Evolutionary conservation across 2,329 filamentous ascomycete species (phyloP).

Genomic region (Nemania abortiva): DNA sequence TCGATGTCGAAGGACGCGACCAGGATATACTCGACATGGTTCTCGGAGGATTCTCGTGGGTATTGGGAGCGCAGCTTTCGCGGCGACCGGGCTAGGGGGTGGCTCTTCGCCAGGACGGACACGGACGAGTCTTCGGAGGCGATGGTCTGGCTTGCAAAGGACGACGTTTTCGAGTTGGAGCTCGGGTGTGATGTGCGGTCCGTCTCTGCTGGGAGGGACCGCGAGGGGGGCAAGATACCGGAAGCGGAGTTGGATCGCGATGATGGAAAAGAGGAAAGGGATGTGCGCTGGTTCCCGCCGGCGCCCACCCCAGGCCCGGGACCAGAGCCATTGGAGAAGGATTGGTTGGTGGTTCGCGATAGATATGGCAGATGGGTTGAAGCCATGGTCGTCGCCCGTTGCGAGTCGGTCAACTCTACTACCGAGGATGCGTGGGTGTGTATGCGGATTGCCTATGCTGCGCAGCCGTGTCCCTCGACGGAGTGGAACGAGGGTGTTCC

Average conservation of each 20-base stretch:
- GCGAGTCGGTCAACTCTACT: not conserved
- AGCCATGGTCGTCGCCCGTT: slow-evolving; percentile 18
- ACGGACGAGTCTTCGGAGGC: slow-evolving; percentile 72
- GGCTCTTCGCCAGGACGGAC: slow-evolving; percentile 62
- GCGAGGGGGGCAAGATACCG: slow-evolving; percentile 66
- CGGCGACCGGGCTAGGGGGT: slow-evolving; percentile 63
- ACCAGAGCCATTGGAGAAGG: slow-evolving; percentile 49
- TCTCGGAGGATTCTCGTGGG: slow-evolving; percentile 78
- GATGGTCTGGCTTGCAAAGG: slow-evolving; percentile 61
- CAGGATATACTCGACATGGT: slow-evolving; percentile 98
- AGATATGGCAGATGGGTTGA: slow-evolving; percentile 58
- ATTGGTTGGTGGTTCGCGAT: slow-evolving; percentile 55
- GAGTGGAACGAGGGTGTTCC: not conserved
- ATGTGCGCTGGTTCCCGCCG: slow-evolving; percentile 60
- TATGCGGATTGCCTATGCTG: not conserved
- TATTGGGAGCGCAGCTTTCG: slow-evolving; percentile 79
- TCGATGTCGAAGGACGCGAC: slow-evolving; percentile 98
- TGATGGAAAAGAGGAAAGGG: slow-evolving; percentile 73
- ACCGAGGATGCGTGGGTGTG: not conserved
- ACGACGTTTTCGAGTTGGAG: slow-evolving; percentile 70
- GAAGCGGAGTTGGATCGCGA: slow-evolving; percentile 65
- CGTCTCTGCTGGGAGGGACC: slow-evolving; percentile 64
- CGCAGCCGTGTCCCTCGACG: not conserved
- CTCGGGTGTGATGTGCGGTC: slow-evolving; percentile 70
- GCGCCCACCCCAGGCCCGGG: slow-evolving; percentile 32